These are phyloP conservation scores for Euphrasia arctica DNA, from an alignment of 305 asterid genomes.

Conservation along the genomic window DNA sequence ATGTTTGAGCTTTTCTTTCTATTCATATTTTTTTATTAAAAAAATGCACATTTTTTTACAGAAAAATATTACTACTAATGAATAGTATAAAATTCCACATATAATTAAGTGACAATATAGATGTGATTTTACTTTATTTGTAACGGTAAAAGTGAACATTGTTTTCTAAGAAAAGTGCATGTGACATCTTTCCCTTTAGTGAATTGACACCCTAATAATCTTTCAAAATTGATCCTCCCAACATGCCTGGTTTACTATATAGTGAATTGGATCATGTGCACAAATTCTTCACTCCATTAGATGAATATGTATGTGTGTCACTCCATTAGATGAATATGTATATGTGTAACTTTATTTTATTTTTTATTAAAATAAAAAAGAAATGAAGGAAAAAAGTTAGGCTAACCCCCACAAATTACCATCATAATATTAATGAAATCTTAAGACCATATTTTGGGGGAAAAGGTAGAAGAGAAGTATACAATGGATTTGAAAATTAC, in stretches of 20 bases:
- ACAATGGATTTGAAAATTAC: no score
- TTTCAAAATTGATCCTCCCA: slow-evolving; percentile 10
- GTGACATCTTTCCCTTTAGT: slow-evolving; percentile 20
- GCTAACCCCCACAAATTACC: not conserved
- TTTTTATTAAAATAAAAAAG: no score
- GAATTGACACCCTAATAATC: slow-evolving; percentile 4
- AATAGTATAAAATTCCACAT: not conserved
- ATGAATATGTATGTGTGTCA: not conserved
- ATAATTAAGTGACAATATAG: not conserved
- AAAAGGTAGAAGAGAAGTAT: no score
- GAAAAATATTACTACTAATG: no score
- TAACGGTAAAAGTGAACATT: not conserved
- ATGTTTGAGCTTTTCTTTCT: no score
- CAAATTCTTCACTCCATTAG: no score
- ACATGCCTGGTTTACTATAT: not conserved
- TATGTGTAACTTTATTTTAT: not conserved
- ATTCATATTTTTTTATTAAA: no score
- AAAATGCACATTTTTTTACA: no score
- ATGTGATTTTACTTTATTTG: not conserved
- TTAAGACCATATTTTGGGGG: no score
- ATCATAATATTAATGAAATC: no score
- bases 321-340: no score
- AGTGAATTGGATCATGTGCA: not conserved
- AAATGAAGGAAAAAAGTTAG: no score
- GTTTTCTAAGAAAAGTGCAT: slow-evolving; percentile 15